phyloP scores from a whole-genome alignment of 2,329 filamentous ascomycete species.

The Tolypocladium endophyticum region DNA sequence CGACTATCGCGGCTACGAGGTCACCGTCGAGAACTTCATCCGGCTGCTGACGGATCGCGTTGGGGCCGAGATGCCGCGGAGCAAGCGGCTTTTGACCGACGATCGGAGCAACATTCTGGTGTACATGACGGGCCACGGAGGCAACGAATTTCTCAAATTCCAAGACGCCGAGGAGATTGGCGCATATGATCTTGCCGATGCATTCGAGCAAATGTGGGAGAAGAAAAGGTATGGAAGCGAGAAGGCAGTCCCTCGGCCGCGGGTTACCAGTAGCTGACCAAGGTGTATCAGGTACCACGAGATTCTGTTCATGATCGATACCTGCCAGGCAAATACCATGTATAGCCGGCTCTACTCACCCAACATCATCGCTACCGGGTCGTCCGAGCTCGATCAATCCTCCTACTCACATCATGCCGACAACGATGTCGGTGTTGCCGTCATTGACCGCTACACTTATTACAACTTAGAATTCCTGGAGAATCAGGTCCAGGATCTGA shows the following conservation, averaged over 20 bases:
- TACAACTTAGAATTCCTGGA: conserved; percentile 97
- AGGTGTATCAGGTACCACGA: conserved; percentile 61
- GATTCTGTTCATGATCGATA: conserved; percentile 99
- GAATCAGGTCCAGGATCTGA: conserved; percentile 74
- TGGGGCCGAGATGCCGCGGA: conserved; percentile 86
- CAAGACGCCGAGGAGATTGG: conserved; percentile 97
- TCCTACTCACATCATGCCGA: conserved; percentile 97
- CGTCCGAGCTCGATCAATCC: conserved; percentile 87
- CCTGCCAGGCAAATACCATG: conserved; percentile 98
- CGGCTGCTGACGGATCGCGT: conserved; percentile 88
- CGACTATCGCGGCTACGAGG: conserved; percentile 95
- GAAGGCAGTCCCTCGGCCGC: neutral
- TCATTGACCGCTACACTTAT: conserved; percentile 97
- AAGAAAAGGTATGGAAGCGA: conserved; percentile 69
- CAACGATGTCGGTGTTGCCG: conserved; percentile 93
- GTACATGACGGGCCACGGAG: conserved; percentile 98
- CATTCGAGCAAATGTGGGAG: conserved; percentile 99
- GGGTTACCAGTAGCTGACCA: neutral
- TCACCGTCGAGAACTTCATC: conserved; percentile 98
- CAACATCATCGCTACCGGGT: conserved; percentile 97
- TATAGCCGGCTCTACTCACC: conserved; percentile 97
- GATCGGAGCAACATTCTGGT: conserved; percentile 94
- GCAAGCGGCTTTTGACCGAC: conserved; percentile 87
- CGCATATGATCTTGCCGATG: conserved; percentile 89
- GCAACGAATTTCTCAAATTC: conserved; percentile 96